phyloP scores from a whole-genome alignment of 495 filamentous ascomycete species.

The Schizothecium vesticola region DNA sequence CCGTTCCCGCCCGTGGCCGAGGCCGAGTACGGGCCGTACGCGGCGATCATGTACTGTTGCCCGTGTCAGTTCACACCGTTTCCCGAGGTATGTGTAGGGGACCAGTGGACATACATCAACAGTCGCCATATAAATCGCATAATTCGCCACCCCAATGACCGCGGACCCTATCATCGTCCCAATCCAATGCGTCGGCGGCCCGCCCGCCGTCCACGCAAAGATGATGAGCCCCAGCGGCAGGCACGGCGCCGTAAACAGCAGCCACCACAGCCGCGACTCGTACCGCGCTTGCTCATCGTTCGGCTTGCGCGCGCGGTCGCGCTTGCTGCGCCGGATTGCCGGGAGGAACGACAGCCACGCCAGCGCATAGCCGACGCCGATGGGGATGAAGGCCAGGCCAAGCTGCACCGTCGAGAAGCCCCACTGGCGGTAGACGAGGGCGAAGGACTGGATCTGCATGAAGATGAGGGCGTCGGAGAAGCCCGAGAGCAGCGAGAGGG shows the following conservation, averaged over 20 bases:
- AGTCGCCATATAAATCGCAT: constrained; percentile 72
- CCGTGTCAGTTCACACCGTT: not conserved
- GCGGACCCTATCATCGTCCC: constrained; percentile 53
- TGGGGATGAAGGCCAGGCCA: constrained; percentile 59
- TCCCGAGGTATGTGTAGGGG: not conserved
- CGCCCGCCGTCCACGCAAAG: constrained; percentile 62
- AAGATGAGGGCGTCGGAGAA: constrained; percentile 80
- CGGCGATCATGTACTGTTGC: constrained; percentile 65
- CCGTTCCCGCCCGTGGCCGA: constrained; percentile 73
- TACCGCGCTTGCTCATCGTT: constrained; percentile 56
- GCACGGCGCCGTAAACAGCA: constrained; percentile 60
- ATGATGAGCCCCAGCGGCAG: constrained; percentile 63
- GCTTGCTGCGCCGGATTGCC: constrained; percentile 52
- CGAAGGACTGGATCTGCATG: constrained; percentile 67
- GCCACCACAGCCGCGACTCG: constrained; percentile 51
- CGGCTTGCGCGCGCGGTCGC: constrained; percentile 46
- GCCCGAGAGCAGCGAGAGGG: constrained; percentile 65
- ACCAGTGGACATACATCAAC: constrained; percentile 46
- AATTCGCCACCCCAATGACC: constrained; percentile 65
- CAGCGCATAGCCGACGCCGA: constrained; percentile 60
- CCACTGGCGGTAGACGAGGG: constrained; percentile 61
- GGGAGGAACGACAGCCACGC: constrained; percentile 62
- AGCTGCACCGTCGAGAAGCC: constrained; percentile 49
- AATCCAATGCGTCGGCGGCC: constrained; percentile 59
- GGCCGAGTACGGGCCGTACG: constrained; percentile 72